These are phyloP conservation scores for Pseudozyma hubeiensis DNA, from an alignment of 1,284 basidiomycete species.

Conservation along the genomic window DNA sequence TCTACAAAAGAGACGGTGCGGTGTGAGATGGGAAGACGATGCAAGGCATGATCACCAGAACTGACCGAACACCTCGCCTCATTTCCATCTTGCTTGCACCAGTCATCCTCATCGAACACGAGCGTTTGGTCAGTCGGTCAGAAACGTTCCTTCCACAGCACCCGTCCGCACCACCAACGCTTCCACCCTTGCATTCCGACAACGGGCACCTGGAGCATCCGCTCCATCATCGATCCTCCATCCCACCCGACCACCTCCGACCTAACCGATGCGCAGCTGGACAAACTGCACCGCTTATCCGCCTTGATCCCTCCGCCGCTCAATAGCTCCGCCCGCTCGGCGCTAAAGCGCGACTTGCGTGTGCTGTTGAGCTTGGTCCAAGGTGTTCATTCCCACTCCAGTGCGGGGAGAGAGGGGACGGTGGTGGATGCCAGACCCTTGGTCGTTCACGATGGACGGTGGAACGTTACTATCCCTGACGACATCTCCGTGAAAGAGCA, in stretches of 20 bases:
- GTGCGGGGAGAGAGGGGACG: background rate
- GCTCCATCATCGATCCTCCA: conserved; percentile 1
- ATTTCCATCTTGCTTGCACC: too few species aligned
- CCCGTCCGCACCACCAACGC: background rate
- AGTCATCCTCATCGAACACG: background rate
- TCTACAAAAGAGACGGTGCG: too few species aligned
- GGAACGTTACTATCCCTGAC: conserved; percentile 4
- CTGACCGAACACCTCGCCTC: too few species aligned
- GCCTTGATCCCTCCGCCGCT: conserved; percentile 31
- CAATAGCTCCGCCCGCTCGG: background rate
- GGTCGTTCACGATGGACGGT: background rate
- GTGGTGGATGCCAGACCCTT: conserved; percentile 27
- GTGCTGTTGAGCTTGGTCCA: conserved; percentile 36
- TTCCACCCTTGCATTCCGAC: conserved; percentile 27
- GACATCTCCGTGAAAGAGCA: too few species aligned
- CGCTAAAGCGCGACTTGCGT: conserved; percentile 18
- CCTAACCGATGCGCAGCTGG: conserved; percentile 26
- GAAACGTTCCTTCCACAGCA: background rate
- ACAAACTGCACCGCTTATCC: conserved; percentile 40
- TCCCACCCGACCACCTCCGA: background rate
- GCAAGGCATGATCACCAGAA: too few species aligned
- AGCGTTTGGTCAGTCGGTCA: background rate
- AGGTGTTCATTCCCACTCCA: background rate
- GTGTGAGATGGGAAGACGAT: too few species aligned
- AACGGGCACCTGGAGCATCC: conserved; percentile 31